These are phyloP conservation scores for Petunia axillaris DNA, from an alignment of 257 asterid species.

Conservation along the genomic window DNA sequence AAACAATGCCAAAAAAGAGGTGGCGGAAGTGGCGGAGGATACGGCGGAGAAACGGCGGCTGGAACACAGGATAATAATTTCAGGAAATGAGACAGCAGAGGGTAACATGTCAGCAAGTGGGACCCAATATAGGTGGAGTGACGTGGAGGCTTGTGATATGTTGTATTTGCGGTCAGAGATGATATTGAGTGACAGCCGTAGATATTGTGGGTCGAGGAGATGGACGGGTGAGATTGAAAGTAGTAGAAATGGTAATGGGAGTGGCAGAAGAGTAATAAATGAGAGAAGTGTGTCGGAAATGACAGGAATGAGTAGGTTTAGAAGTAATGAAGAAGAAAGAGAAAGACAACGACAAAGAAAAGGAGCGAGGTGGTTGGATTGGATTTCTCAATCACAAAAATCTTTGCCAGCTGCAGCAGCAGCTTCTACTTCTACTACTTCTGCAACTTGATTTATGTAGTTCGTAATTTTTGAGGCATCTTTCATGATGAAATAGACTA, in stretches of 20 bases:
- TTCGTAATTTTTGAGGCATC: not conserved
- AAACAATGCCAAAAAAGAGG: conserved; percentile 52
- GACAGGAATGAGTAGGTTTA: conserved; percentile 77
- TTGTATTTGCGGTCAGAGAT: conserved; percentile 50
- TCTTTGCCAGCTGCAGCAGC: not conserved
- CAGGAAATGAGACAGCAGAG: conserved; percentile 33
- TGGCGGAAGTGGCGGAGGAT: conserved; percentile 36
- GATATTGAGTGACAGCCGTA: conserved; percentile 41
- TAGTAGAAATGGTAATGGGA: conserved; percentile 20
- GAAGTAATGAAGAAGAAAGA: conserved; percentile 53
- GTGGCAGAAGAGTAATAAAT: conserved; percentile 59
- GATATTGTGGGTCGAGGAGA: conserved; percentile 31
- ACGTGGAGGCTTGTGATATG: conserved; percentile 59
- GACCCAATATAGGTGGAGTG: conserved; percentile 68
- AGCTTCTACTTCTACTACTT: not conserved
- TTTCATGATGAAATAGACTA: not conserved
- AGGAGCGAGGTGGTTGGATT: conserved; percentile 80
- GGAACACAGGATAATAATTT: conserved; percentile 77
- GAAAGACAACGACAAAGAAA: conserved; percentile 37
- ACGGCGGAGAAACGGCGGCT: conserved; percentile 50
- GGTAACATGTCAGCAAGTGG: not conserved
- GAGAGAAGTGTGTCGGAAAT: conserved; percentile 88
- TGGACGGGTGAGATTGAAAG: conserved; percentile 24
- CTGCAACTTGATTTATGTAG: not conserved
- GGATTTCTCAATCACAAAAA: conserved; percentile 69